These are phyloP conservation scores for Anthostomella pinea DNA, from an alignment of 2,329 filamentous ascomycete species.

Conservation along the genomic window DNA sequence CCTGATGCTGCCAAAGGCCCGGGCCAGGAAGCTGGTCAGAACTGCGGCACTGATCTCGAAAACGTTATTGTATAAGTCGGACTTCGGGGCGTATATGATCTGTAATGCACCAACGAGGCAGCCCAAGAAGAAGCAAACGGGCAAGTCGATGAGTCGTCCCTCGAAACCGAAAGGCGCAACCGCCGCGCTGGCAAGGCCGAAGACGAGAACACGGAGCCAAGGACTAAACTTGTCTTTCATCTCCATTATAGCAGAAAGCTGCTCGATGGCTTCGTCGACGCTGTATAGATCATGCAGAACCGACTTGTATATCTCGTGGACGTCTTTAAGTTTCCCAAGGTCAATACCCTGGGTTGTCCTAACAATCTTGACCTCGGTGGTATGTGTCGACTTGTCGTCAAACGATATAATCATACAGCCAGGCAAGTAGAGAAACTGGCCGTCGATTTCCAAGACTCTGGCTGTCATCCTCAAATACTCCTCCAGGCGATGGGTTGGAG, in stretches of 20 bases:
- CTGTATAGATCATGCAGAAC: constrained; percentile 67
- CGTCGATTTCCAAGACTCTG: constrained; percentile 82
- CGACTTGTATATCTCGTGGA: constrained; percentile 76
- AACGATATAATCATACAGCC: constrained; percentile 95
- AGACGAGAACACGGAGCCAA: constrained; percentile 29
- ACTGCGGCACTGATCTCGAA: constrained; percentile 56
- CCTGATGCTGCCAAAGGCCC: constrained; percentile 65
- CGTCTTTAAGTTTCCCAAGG: constrained; percentile 69
- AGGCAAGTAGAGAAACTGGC: constrained; percentile 85
- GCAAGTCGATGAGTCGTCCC: constrained; percentile 28
- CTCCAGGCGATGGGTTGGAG: constrained; percentile 86
- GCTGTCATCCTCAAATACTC: constrained; percentile 91
- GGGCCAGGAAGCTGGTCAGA: constrained; percentile 64
- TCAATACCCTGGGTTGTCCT: constrained; percentile 67
- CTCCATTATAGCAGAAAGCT: constrained; percentile 24
- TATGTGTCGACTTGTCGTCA: constrained; percentile 65
- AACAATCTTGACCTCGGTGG: constrained; percentile 65
- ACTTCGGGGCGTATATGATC: constrained; percentile 69
- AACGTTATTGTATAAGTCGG: constrained; percentile 62
- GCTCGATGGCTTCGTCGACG: constrained; percentile 28
- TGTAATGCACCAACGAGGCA: constrained; percentile 50
- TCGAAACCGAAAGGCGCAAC: constrained; percentile 31
- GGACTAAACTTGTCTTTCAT: constrained; percentile 27
- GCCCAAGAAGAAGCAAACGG: constrained; percentile 30
- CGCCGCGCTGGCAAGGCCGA: constrained; percentile 27